Conservation (phyloP, 129 eudicot species). For the Kitagawia praeruptora region DNA sequence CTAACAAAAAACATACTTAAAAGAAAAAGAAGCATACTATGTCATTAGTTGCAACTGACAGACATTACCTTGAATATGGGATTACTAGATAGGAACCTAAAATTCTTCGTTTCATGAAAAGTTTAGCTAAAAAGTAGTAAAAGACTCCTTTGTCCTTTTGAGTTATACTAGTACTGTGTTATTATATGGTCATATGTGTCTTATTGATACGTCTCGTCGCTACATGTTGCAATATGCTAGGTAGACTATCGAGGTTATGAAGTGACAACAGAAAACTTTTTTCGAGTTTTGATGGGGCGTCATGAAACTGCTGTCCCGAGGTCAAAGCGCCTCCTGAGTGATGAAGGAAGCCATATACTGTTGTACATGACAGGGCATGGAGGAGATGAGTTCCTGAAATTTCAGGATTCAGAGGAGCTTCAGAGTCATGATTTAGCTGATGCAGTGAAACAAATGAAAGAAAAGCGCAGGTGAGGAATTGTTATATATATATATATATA, state of each 20-base stretch:
- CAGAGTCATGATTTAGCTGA: slow-evolving; percentile 99
- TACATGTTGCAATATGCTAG: slow-evolving; percentile 30
- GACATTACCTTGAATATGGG: neutral
- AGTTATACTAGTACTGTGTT: neutral
- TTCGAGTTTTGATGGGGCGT: slow-evolving; percentile 90
- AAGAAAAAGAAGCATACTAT: neutral
- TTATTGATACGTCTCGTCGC: slow-evolving; percentile 12
- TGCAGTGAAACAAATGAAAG: slow-evolving; percentile 99
- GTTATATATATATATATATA: no score
- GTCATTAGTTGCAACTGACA: neutral
- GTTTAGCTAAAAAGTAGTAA: neutral
- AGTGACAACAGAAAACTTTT: slow-evolving; percentile 88
- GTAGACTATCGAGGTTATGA: slow-evolving; percentile 99
- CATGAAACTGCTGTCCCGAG: slow-evolving; percentile 95
- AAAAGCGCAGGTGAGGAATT: slow-evolving; percentile 76
- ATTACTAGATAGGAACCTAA: neutral
- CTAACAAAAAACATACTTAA: neutral
- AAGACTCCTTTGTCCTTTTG: neutral
- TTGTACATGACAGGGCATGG: slow-evolving; percentile 98
- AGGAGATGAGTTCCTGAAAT: slow-evolving; percentile 93
- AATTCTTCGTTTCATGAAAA: neutral
- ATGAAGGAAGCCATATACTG: slow-evolving; percentile 95
- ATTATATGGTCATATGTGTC: neutral
- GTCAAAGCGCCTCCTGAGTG: slow-evolving; percentile 93
- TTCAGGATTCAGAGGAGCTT: slow-evolving; percentile 95